Conservation (phyloP, 2,329 filamentous ascomycete genomes). For the Fusarium robinianum region DNA sequence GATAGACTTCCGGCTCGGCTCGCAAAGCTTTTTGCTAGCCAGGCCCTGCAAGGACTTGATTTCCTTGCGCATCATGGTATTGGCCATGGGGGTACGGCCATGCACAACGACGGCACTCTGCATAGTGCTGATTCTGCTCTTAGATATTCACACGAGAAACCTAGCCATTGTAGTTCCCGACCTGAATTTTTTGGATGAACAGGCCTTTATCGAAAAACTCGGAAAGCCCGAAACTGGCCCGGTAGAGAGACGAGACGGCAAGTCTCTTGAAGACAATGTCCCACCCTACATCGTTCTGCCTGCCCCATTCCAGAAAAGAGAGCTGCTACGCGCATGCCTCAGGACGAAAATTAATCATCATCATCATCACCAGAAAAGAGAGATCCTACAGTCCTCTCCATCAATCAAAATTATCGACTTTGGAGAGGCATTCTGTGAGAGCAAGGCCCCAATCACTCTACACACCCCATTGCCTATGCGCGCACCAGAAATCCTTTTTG, state of each 20-base stretch:
- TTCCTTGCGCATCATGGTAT: conserved; percentile 16
- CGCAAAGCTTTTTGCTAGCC: conserved; percentile 12
- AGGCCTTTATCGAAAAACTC: conserved; percentile 7
- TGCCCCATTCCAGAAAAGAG: background rate
- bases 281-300: conserved; percentile 21
- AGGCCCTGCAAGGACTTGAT: conserved; percentile 22
- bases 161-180: conserved; percentile 13
- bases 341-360: no score
- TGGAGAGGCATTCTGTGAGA: conserved; percentile 25
- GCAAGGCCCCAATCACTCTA: conserved; percentile 3
- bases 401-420: conserved; percentile 32
- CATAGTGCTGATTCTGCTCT: background rate
- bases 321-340: no score
- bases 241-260: conserved; percentile 11
- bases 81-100: conserved; percentile 26
- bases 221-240: conserved; percentile 10
- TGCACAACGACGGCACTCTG: background rate
- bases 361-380: no score
- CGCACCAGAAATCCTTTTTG: conserved; percentile 30
- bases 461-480: conserved; percentile 25
- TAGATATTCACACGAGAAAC: conserved; percentile 29
- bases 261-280: background rate
- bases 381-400: background rate
- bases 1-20: conserved; percentile 14
- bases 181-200: conserved; percentile 5